These are phyloP conservation scores for Podosphaera fusca DNA, from an alignment of 2,329 filamentous ascomycete species.

Conservation along the genomic window DNA sequence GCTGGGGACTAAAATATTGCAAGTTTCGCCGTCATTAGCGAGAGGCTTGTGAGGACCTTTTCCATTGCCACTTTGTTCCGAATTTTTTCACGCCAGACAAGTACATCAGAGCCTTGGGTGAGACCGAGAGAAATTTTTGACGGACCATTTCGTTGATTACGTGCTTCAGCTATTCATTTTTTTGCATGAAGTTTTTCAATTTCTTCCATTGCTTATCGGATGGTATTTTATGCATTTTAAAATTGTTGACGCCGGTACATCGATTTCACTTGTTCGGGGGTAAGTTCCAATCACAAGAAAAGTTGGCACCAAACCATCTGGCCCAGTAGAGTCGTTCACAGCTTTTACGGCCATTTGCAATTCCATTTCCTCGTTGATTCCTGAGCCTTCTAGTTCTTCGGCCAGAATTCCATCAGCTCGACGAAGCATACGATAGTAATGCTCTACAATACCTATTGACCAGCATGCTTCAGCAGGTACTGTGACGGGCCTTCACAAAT, in stretches of 20 bases:
- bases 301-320: not conserved
- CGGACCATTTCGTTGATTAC: too few species aligned
- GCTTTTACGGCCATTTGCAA: not conserved
- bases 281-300: not conserved
- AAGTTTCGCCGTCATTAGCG: not conserved
- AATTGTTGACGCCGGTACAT: not conserved
- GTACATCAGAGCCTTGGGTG: not conserved
- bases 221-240: not conserved
- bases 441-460: slow-evolving; percentile 1
- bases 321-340: not conserved
- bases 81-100: slow-evolving; percentile 2
- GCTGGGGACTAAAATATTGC: not conserved
- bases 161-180: too few species aligned
- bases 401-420: too few species aligned
- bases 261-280: not conserved
- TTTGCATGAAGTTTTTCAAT: too few species aligned
- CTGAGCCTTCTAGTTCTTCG: too few species aligned
- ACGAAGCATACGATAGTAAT: not conserved
- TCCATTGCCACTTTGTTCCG: not conserved
- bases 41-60: not conserved
- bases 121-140: too few species aligned
- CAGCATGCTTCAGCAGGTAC: not conserved
- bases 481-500: too few species aligned
- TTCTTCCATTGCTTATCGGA: slow-evolving; percentile 1
- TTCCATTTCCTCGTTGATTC: not conserved